Evolutionary conservation across 75 land plant species (phyloP).

Genomic region (Pinus taeda): DNA sequence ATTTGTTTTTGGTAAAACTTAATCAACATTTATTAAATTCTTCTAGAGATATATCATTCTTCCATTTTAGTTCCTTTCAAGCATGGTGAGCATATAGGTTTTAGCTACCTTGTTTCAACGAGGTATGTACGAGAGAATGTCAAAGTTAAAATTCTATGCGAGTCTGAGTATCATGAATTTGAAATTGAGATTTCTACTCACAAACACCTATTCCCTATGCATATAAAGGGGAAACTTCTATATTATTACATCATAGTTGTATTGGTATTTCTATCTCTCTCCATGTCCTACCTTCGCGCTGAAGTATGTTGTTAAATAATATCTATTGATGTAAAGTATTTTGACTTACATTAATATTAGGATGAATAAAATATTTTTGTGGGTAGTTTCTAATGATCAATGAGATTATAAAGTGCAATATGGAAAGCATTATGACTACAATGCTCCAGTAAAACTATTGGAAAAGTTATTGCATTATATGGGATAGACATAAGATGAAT

Average conservation of each 20-base stretch:
- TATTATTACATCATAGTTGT: constrained; percentile 94
- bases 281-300: constrained; percentile 94
- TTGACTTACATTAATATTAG: neutral
- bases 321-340: neutral
- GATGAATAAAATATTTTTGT: neutral
- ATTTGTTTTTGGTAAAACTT: no score
- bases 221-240: constrained; percentile 85
- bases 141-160: constrained; percentile 69
- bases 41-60: neutral
- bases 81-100: constrained; percentile 95
- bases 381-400: neutral
- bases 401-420: constrained; percentile 39
- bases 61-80: constrained; percentile 80
- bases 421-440: constrained; percentile 92
- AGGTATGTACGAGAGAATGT: constrained; percentile 90
- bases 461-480: constrained; percentile 82
- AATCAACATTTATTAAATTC: neutral
- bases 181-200: constrained; percentile 69
- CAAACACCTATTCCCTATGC: constrained; percentile 77
- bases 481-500: constrained; percentile 85
- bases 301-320: constrained; percentile 50
- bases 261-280: constrained; percentile 79
- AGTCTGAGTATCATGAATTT: constrained; percentile 53
- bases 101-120: constrained; percentile 96
- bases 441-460: constrained; percentile 92